Evolutionary conservation across 805 yeast species (phyloP).

Genomic region (Candida lessepsii): DNA sequence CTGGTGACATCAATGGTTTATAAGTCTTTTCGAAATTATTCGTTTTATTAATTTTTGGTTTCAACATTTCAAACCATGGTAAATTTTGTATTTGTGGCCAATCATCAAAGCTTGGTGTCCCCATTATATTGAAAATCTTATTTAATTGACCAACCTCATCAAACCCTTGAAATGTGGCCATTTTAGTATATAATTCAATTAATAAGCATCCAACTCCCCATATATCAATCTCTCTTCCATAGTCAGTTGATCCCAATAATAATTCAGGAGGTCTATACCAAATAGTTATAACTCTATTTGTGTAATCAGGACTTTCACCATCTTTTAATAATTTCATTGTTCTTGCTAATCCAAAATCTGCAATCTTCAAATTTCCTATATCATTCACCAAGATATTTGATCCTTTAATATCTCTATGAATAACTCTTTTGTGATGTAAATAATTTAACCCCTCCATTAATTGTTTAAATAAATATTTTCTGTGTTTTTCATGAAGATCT

Average conservation of each 20-base stretch:
- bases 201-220: conserved; percentile 97
- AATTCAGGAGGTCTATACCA: conserved; percentile 99
- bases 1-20: conserved; percentile 44
- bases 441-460: conserved; percentile 67
- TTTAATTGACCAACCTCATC: conserved; percentile 85
- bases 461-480: conserved; percentile 66
- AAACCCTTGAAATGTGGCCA: conserved; percentile 80
- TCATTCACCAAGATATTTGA: conserved; percentile 69
- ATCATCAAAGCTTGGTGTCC: conserved; percentile 67
- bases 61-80: conserved; percentile 91
- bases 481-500: conserved; percentile 56
- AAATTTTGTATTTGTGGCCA: conserved; percentile 80
- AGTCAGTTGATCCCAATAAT: conserved; percentile 83
- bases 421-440: conserved; percentile 63
- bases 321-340: conserved; percentile 59
- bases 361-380: conserved; percentile 63
- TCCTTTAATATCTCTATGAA: conserved; percentile 82
- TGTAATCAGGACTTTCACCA: conserved; percentile 70
- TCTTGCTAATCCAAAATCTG: conserved; percentile 82
- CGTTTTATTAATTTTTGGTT: conserved; percentile 48
- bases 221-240: conserved; percentile 87
- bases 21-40: conserved; percentile 31
- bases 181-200: conserved; percentile 72
- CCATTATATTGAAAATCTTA: conserved; percentile 79
- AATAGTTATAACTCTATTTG: conserved; percentile 90